Evolutionary conservation across 2,329 filamentous ascomycete genomes (phyloP), one percentile per base, ranked within the genome.

Genomic region (Calycina marina): DNA sequence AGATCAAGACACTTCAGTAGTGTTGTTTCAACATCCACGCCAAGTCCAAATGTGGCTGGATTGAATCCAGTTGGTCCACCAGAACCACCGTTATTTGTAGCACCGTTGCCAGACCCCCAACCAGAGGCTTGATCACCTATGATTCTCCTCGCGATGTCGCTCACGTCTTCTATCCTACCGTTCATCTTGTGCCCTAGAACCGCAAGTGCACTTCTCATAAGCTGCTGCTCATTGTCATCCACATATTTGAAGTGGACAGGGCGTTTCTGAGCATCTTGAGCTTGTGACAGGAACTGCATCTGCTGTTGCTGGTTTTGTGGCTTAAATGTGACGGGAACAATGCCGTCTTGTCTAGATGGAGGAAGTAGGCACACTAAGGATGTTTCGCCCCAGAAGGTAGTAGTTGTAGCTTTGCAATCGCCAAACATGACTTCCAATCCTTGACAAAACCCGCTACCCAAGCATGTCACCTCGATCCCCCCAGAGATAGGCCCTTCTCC

Each of bases 401-500:
- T 75, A 2, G 68, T 70, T 0, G 68, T 72, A 12, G 73, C 72
- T 28, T 68, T 59, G 11, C 61, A 63, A 39, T 77, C 72, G 13
- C 86, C 86, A 53, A 94, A 94, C 56, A 85, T 79, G 34, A 93
- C 81, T 40, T 86, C 80, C 40, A 92, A 66, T 1, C 73, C 73
- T 55, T 79, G 77, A 41, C 74, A 77, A 52, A 93, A 93, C 10
- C 77, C 73, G 41, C 75, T 80, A 12, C 86, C 85, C 6, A 93
- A 62, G 35, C 90, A 70, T 0, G 82, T 88, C 3, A 93, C 83
- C 53, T 94, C 85, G 32, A 83, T 85, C 25, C 85, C 85, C 37
- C 85, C 85, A 20, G 72, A 72, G 37, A 76, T 81, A 5, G 85
- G 81, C 0, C 85, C 85, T 53, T 92, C 81, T 17, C 68, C 69